Conservation (phyloP, 2,329 filamentous ascomycete genomes). For the Aspergillus sp. region DNA sequence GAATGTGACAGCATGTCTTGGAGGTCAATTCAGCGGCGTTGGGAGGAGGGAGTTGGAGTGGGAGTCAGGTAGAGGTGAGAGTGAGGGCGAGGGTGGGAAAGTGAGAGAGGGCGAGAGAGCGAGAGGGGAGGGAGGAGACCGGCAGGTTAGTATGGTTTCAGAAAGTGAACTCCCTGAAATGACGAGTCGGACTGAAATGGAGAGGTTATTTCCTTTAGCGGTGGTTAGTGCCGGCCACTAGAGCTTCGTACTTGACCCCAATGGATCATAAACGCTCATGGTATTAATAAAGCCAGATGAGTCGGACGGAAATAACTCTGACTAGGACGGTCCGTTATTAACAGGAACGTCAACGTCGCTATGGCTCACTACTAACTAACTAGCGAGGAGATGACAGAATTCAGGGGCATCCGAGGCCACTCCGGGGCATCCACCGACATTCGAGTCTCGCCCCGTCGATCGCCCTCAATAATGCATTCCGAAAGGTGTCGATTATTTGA, state of each 20-base stretch:
- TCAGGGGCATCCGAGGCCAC: conserved; percentile 9
- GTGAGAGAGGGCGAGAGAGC: conserved; percentile 3
- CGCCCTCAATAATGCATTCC: conserved; percentile 21
- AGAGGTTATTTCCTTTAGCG: background rate
- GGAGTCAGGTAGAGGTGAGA: background rate
- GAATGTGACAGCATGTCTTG: conserved; percentile 19
- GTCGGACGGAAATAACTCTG: background rate
- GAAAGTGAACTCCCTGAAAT: background rate
- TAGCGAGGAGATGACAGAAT: background rate
- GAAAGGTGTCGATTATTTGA: background rate
- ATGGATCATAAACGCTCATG: too few relatives aligned
- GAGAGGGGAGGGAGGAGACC: conserved; percentile 4
- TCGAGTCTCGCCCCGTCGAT: conserved; percentile 29
- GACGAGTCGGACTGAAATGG: background rate
- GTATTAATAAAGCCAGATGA: background rate
- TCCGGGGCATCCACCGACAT: conserved; percentile 2
- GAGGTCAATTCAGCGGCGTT: background rate
- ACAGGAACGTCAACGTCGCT: background rate
- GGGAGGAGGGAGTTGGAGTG: background rate
- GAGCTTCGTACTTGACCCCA: background rate
- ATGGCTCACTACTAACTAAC: background rate
- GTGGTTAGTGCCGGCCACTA: background rate
- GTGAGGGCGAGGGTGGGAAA: background rate
- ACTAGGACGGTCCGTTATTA: background rate
- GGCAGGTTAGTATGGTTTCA: background rate